phyloP scores from a whole-genome alignment of 1,284 basidiomycete species.

The Marasmius fiardii region DNA sequence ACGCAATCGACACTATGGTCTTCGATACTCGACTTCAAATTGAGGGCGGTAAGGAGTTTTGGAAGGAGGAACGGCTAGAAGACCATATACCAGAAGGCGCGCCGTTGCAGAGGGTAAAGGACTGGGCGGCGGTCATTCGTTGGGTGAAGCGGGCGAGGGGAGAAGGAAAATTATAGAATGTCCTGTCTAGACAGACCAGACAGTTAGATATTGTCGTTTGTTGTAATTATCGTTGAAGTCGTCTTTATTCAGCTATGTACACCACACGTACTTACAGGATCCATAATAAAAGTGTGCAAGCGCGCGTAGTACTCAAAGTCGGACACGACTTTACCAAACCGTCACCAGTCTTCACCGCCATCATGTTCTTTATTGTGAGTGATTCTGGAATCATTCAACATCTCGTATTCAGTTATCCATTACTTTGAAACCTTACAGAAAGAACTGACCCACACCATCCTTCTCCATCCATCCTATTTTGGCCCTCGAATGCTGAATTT shows the following conservation, averaged over 20 bases:
- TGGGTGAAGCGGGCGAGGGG: slow-evolving; percentile 38
- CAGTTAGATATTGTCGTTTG: background rate
- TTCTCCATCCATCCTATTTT: slow-evolving; percentile 97
- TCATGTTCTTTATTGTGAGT: slow-evolving; percentile 80
- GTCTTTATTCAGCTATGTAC: too few species aligned
- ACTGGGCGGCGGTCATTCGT: slow-evolving; percentile 53
- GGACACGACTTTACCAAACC: too few species aligned
- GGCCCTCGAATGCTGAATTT: slow-evolving; percentile 94
- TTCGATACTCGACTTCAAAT: slow-evolving; percentile 54
- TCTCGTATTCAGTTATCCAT: slow-evolving; percentile 1
- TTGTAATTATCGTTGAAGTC: too few species aligned
- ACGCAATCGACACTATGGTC: slow-evolving; percentile 51
- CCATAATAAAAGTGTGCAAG: too few species aligned
- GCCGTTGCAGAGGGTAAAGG: slow-evolving; percentile 45
- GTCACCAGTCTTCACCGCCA: slow-evolving; percentile 14
- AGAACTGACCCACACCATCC: slow-evolving; percentile 92
- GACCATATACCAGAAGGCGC: slow-evolving; percentile 36
- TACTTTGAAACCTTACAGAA: slow-evolving; percentile 51
- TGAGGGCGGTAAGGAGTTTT: slow-evolving; percentile 49
- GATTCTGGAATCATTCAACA: slow-evolving; percentile 6
- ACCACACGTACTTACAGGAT: too few species aligned
- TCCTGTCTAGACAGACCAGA: too few species aligned
- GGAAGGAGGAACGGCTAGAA: slow-evolving; percentile 47
- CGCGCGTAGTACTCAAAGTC: too few species aligned
- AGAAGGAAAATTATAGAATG: slow-evolving; percentile 25